phyloP scores from a whole-genome alignment of 306 rosid species.

The Vicia faba region DNA sequence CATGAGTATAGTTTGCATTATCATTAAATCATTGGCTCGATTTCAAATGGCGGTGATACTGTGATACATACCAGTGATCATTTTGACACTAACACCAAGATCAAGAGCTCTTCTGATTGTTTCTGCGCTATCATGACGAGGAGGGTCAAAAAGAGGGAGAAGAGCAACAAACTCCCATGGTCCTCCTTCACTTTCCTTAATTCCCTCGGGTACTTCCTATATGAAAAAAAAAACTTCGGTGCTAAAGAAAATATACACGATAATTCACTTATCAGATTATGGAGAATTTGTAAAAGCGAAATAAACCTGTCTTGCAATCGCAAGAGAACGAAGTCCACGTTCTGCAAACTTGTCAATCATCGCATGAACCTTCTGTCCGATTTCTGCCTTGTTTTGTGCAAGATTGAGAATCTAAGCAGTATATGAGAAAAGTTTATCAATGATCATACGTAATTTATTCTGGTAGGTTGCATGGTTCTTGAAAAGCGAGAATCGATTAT shows the following conservation, averaged over 20 bases:
- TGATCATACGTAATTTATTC: not conserved
- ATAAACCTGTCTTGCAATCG: conserved; percentile 59
- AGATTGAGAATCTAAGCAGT: conserved; percentile 61
- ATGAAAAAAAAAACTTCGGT: not conserved
- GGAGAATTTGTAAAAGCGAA: not conserved
- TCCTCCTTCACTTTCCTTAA: conserved; percentile 68
- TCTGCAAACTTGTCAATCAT: conserved; percentile 74
- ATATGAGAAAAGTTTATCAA: not conserved
- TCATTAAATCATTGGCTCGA: not conserved
- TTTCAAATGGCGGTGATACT: conserved; percentile 12
- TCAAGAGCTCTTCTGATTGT: conserved; percentile 81
- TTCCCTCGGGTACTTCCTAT: conserved; percentile 67
- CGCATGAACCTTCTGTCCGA: conserved; percentile 54
- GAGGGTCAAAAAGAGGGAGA: conserved; percentile 81
- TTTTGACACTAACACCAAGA: conserved; percentile 76
- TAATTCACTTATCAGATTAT: not conserved
- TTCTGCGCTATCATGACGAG: conserved; percentile 80
- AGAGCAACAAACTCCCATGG: conserved; percentile 83
- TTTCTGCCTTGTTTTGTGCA: conserved; percentile 61
- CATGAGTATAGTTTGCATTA: conserved; percentile 15
- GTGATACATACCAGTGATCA: conserved; percentile 65
- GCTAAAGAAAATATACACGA: conserved; percentile 12
- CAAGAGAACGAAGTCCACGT: conserved; percentile 75
- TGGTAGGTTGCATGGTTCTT: conserved; percentile 2
- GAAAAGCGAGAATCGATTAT: conserved; percentile 10